Evolutionary conservation across 305 asterid species (phyloP).

Genomic region (Striga hermonthica): DNA sequence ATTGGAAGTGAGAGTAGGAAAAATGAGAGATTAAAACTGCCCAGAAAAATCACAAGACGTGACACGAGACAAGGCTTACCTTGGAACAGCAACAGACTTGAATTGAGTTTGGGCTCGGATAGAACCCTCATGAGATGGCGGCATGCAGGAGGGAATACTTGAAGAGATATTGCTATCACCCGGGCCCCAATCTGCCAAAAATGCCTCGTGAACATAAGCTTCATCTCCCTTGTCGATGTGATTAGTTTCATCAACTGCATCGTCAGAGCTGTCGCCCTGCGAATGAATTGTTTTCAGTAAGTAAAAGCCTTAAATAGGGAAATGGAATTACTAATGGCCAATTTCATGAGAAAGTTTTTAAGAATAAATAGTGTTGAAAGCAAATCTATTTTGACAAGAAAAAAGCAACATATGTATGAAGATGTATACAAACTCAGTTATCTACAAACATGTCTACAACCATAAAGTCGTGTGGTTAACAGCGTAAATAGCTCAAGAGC

Average conservation of each 20-base stretch:
- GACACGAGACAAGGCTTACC: conserved; percentile 39
- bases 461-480: no score
- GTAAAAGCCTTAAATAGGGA: conserved; percentile 20
- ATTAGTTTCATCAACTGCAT: conserved; percentile 50
- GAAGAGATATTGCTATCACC: conserved; percentile 40
- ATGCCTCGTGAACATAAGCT: conserved; percentile 95
- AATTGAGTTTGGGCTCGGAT: conserved; percentile 38
- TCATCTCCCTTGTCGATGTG: conserved; percentile 66
- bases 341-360: conserved; percentile 13
- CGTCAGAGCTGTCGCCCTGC: conserved; percentile 63
- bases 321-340: conserved; percentile 7
- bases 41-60: conserved; percentile 19
- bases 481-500: neutral
- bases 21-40: conserved; percentile 25
- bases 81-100: conserved; percentile 45
- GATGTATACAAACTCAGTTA: conserved; percentile 10
- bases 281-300: conserved; percentile 27
- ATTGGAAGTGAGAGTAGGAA: conserved; percentile 34
- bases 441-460: neutral
- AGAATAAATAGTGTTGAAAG: neutral
- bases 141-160: conserved; percentile 35
- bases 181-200: conserved; percentile 94
- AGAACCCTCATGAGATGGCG: conserved; percentile 39
- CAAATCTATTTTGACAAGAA: neutral
- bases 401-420: conserved; percentile 14